Evolutionary conservation across 495 filamentous ascomycete species (phyloP), one percentile per base, ranked within the genome.

Genomic region (Aeminium ludgeri): DNA sequence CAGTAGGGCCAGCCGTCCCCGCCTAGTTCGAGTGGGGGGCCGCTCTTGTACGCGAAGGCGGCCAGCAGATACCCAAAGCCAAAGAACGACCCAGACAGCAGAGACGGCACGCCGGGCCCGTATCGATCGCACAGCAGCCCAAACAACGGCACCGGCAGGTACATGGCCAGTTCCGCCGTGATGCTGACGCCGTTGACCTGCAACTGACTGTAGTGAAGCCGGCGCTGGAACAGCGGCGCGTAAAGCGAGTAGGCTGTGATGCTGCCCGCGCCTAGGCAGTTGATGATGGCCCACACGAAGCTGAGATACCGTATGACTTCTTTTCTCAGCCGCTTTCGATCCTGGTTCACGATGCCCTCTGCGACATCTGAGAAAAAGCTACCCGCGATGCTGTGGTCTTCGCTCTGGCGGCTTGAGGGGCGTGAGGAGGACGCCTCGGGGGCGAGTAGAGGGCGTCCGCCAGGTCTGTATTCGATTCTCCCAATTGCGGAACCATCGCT

Each of bases 181-280:
- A 86, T 87, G 33, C 80, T 77, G 15, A 95, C 74, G 16, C 75
- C 72, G 59, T 97, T 97, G 56, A 97, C 82, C 50, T 84, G 82
- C 40, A 85, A 68, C 61, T 97, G 89, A 1, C 74, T 78, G 54
- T 95, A 97, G 48, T 70, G 76, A 40, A 97, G 67, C 39, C 76
- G 72, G 32, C 76, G 74, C 51, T 91, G 79, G 58, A 97, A 80
- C 31, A 87, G 65, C 42, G 81, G 86, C 3, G 79, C 87, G 60
- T 94, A 97, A 29, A 97, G 70, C 3, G 82, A 89, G 66, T 84
- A 96, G 15, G 83, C 75, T 5, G 82, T 81, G 43, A 93, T 76
- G 41, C 79, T 85, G 39, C 85, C 84, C 10, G 80, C 86, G 43
- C 78, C 86, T 15, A 95, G 68, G 48, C 72, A 76, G 43, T 61